phyloP scores from a whole-genome alignment of 2,329 filamentous ascomycete genomes.

The Aspergillus sp. region DNA sequence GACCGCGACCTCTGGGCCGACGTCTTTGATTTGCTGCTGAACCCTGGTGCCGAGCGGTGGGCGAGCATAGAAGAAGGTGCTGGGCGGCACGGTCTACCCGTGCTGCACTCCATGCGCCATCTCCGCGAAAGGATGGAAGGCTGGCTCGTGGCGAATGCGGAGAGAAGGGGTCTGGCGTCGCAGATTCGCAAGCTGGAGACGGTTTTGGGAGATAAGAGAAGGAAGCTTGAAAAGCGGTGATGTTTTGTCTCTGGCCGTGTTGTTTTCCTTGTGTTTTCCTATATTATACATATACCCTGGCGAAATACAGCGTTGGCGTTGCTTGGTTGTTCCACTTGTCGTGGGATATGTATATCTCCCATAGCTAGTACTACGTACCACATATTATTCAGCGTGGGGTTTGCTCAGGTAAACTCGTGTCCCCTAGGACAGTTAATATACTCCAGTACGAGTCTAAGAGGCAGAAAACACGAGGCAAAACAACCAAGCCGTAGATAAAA shows the following conservation, averaged over 20 bases:
- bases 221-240: conserved; percentile 22
- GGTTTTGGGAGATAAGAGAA: conserved; percentile 50
- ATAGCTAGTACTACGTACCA: too few relatives aligned
- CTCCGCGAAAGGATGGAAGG: conserved; percentile 71
- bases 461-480: too few relatives aligned
- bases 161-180: conserved; percentile 59
- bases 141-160: conserved; percentile 72
- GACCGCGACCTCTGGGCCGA: conserved; percentile 82
- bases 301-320: not conserved
- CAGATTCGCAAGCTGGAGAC: conserved; percentile 57
- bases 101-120: conserved; percentile 58
- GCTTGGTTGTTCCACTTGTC: too few relatives aligned
- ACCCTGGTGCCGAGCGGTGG: conserved; percentile 55
- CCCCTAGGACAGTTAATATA: too few relatives aligned
- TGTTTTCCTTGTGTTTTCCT: conserved; percentile 2
- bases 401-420: too few relatives aligned
- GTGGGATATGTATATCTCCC: too few relatives aligned
- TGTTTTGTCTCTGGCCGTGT: conserved; percentile 2
- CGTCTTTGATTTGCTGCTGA: conserved; percentile 76
- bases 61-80: conserved; percentile 48
- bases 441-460: too few relatives aligned
- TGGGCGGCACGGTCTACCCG: conserved; percentile 50
- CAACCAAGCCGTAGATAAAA: too few relatives aligned
- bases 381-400: too few relatives aligned
- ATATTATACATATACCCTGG: not conserved